Evolutionary conservation across 2,329 filamentous ascomycete species (phyloP), one percentile per base, ranked within the genome.

Genomic region (Lecanicillium sp.): DNA sequence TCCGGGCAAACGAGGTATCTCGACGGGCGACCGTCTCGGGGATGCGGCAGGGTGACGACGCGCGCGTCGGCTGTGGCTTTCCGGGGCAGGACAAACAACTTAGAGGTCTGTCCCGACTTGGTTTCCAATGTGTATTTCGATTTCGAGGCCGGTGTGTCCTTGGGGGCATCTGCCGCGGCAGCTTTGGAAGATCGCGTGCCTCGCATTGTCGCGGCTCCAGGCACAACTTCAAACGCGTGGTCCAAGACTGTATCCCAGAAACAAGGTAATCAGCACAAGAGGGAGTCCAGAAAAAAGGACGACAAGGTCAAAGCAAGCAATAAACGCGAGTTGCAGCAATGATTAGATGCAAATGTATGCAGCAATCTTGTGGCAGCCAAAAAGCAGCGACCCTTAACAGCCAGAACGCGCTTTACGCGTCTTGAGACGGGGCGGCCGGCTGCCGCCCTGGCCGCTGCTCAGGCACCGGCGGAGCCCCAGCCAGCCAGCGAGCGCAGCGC

Each of bases 1-100:
- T 78, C 64, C 3, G 80, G 79, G 54, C 82, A 84, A 26, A 80
- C 70, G 12, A 86, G 69, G 59, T 83, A 86, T 56, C 81, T 74
- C 6, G 75, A 71, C 3, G 78, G 74, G 26, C 69, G 73, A 15
- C 63, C 63, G 55, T 74, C 73, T 57, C 79, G 73, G 4, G 82
- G 81, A 54, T 85, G 74, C 17, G 76, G 73, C 30, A 86, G 70
- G 1, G 75, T 77, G 44, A 83, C 67, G 46, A 86, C 76, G 46
- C 74, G 75, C 19, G 81, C 75, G 4, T 75, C 69, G n/a, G 69
- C 50, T 0, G 69, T 73, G 12, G 76, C 72, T 52, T 69, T 67
- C n/a, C 69, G 71, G 12, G 82, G 83, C 5, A 86, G 66, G 49
- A 86, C 72, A 60, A 86, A 81, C 40, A 86, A 61, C 46, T 73